phyloP scores from a whole-genome alignment of 2,329 filamentous ascomycete genomes.

The Thelonectria rubi region DNA sequence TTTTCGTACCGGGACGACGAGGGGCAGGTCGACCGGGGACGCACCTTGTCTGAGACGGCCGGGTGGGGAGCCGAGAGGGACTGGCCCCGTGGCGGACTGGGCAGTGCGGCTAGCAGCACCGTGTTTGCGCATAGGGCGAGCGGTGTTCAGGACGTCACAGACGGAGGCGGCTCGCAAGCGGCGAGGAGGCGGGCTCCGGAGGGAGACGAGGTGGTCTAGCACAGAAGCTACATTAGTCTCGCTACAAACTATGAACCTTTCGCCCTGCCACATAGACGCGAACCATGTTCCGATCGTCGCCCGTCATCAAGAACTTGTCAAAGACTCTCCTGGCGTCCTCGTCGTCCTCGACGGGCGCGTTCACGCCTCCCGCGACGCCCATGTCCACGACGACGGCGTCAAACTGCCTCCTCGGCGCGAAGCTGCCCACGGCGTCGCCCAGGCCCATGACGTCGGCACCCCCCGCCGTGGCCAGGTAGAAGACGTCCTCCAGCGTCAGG shows the following conservation, averaged over 20 bases:
- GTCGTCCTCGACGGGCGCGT: slow-evolving; percentile 61
- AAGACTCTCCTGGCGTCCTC: slow-evolving; percentile 59
- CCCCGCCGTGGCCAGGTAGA: slow-evolving; percentile 69
- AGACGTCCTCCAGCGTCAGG: slow-evolving; percentile 61
- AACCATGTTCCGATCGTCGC: slow-evolving; percentile 69
- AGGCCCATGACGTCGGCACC: slow-evolving; percentile 68
- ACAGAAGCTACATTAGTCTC: neutral
- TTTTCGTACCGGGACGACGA: slow-evolving; percentile 43
- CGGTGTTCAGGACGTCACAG: slow-evolving; percentile 31
- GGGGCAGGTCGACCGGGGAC: slow-evolving; percentile 27
- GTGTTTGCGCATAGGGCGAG: slow-evolving; percentile 29
- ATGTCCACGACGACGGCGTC: slow-evolving; percentile 64
- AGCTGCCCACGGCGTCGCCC: slow-evolving; percentile 63
- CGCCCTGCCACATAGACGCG: slow-evolving; percentile 63
- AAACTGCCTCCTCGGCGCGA: slow-evolving; percentile 68
- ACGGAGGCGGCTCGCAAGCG: neutral
- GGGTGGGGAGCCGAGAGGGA: slow-evolving; percentile 41
- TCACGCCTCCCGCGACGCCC: slow-evolving; percentile 50
- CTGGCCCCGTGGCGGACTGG: slow-evolving; percentile 25
- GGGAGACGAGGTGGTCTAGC: slow-evolving; percentile 35
- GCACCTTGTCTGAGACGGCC: slow-evolving; percentile 38
- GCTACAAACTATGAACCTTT: slow-evolving; percentile 31
- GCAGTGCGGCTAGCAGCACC: slow-evolving; percentile 18
- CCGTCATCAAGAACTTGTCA: slow-evolving; percentile 73
- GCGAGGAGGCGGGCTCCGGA: slow-evolving; percentile 26